Evolutionary conservation across 805 yeast species (phyloP).

Genomic region (Lipomyces kockii): DNA sequence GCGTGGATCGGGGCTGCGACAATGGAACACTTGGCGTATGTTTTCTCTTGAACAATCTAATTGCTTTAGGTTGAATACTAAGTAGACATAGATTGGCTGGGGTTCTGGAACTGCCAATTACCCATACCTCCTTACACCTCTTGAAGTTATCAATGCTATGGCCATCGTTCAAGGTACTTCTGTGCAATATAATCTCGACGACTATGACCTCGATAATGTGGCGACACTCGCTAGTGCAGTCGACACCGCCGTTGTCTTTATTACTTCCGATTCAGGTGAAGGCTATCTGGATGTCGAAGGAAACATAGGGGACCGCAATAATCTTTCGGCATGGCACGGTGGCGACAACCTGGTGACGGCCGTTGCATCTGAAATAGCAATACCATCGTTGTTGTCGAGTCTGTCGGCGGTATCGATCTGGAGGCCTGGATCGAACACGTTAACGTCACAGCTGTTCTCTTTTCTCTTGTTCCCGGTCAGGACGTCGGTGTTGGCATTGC

Average conservation of each 20-base stretch:
- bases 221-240: constrained; percentile 55
- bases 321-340: constrained; percentile 58
- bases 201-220: constrained; percentile 53
- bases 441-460: constrained; percentile 60
- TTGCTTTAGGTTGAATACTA: neutral
- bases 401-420: constrained; percentile 65
- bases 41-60: neutral
- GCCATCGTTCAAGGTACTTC: constrained; percentile 55
- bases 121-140: constrained; percentile 62
- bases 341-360: constrained; percentile 48
- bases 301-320: constrained; percentile 62
- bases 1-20: constrained; percentile 55
- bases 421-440: constrained; percentile 61
- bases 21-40: constrained; percentile 56
- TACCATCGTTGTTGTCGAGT: constrained; percentile 59
- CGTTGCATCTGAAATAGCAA: constrained; percentile 57
- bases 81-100: constrained; percentile 53
- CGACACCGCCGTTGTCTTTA: constrained; percentile 58
- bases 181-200: constrained; percentile 53
- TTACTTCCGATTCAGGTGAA: constrained; percentile 61
- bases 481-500: constrained; percentile 61
- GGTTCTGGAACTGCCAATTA: constrained; percentile 65
- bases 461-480: constrained; percentile 63
- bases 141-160: constrained; percentile 56
- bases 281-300: constrained; percentile 62